Evolutionary conservation across 2,329 filamentous ascomycete species (phyloP), one percentile per base, ranked within the genome.

Genomic region (Stylonectria norvegica): DNA sequence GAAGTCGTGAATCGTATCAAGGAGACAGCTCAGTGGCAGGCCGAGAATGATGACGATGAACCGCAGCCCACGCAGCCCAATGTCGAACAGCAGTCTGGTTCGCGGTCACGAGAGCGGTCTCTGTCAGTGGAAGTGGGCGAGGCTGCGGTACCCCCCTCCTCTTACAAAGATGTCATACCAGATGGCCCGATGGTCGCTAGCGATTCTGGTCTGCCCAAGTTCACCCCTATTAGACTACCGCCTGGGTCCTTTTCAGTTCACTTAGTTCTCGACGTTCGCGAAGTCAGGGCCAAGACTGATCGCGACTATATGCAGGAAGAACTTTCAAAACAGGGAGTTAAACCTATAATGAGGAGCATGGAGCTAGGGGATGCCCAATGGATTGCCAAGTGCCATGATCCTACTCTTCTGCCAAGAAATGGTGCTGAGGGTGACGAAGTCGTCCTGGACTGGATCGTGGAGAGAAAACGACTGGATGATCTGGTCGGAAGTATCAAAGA

Each of bases 401-500:
- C 78, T 0, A 62, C 63, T 8, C 69, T 79, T 19, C 70, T 88
- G 5, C 54, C 71, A 2, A 69, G 68, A 4, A 67, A 76, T 36
- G 83, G 83, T 10, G 68, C 70, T 2, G 78, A 83, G 55, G 80
- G 83, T 12, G 75, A 80, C 43, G 86, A 90, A 59, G 65, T 91
- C 10, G 79, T 89, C 33, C 70, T 93, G 4, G 86, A 91, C 61
- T 88, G 83, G 73, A 86, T 93, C 31, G 76, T 89, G 2, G 87
- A 93, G 64, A 76, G 87, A 45, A 93, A 93, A 59, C 75, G 87
- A 7, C 73, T 90, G 0, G 86, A 91, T 56, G 87, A 93, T 59
- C 67, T 93, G 33, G 75, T 91, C n/a, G 70, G 75, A 36, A 89
- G 85, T 47, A 88, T 93, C 65, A 89, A 86, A 61, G 87, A 91